phyloP scores from a whole-genome alignment of 257 asterid genomes.

The Henckelia pumila region DNA sequence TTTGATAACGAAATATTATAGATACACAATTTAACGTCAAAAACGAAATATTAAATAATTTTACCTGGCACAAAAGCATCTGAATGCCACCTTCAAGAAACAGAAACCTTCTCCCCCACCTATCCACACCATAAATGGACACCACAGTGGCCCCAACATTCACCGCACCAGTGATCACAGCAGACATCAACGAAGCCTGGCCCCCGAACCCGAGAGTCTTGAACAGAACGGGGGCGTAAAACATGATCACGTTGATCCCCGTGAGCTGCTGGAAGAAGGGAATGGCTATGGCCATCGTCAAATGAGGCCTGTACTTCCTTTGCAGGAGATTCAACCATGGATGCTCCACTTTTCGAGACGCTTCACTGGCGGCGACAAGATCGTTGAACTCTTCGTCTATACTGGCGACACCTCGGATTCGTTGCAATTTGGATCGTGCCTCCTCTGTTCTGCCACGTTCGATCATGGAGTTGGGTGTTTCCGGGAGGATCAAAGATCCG shows the following conservation, averaged over 20 bases:
- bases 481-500: slow-evolving; percentile 44
- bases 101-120: background rate
- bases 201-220: slow-evolving; percentile 33
- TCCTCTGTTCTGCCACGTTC: slow-evolving; percentile 28
- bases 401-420: slow-evolving; percentile 31
- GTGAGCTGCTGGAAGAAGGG: background rate
- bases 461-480: slow-evolving; percentile 30
- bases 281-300: background rate
- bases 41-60: background rate
- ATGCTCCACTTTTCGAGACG: slow-evolving; percentile 34
- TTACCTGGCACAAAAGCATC: background rate
- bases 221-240: slow-evolving; percentile 42
- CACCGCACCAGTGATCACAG: slow-evolving; percentile 37
- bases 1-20: no score
- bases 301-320: slow-evolving; percentile 24
- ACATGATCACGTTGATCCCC: slow-evolving; percentile 23
- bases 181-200: slow-evolving; percentile 36
- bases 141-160: slow-evolving; percentile 36
- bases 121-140: background rate
- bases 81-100: background rate
- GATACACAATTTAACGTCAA: no score
- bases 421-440: slow-evolving; percentile 30
- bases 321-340: slow-evolving; percentile 42
- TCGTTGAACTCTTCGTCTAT: slow-evolving; percentile 47
- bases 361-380: slow-evolving; percentile 43